Base-by-base conservation (phyloP, 768 basidiomycete species). In the Cantharellus anzutake region DNA sequence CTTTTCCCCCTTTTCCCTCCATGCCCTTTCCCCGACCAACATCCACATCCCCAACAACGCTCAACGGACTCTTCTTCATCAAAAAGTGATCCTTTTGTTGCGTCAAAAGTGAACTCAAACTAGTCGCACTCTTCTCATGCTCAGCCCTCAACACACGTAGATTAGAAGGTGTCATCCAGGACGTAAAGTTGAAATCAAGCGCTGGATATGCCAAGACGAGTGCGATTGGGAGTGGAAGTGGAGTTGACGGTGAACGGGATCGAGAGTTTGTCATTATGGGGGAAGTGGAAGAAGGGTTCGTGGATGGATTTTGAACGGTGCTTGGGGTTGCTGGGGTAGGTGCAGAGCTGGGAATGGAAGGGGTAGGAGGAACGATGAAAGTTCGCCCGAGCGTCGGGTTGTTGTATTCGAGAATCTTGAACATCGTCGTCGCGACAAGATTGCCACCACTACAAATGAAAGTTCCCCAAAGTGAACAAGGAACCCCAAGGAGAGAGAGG, bases 181-280 rank as follows among this genome's bases (percentile, higher is more conserved):
- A 94, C 0, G 90, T 91, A 67, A 94, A 97, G 69, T 98, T 97
- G 74, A 99, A 98, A 70, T 98, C 93, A 51, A 98, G 77, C 35
- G 86, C 86, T 0, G 93, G 80, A 70, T 98, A 99, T 64, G 81
- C 89, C 59, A 94, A 78, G 38, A 96, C 82, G 60, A 98, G 75
- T 1, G 86, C 86, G 42, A 84, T 71, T 1, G 96, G 96, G 16
- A 78, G 74, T 1, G 83, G 85, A 40, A 96, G 73, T 29, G 62
- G 66, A 29, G 20, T 29, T 29, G 20, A 29, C 20, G 20, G 20
- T 29, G 20, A 29, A 29, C 68, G 65, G 68, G 75, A 70, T 97
- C 90, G 44, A 98, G 73, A 42, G 92, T 79, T 72, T 83, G 86
- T 29, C 20, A 29, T 29, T 29, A 29, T 29, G 20, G 20, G 20